Percentiles rank a stretch among this genome's conserved stretches.
Conservation (phyloP, 768 basidiomycete genomes). For the Artomyces pyxidatus region DNA sequence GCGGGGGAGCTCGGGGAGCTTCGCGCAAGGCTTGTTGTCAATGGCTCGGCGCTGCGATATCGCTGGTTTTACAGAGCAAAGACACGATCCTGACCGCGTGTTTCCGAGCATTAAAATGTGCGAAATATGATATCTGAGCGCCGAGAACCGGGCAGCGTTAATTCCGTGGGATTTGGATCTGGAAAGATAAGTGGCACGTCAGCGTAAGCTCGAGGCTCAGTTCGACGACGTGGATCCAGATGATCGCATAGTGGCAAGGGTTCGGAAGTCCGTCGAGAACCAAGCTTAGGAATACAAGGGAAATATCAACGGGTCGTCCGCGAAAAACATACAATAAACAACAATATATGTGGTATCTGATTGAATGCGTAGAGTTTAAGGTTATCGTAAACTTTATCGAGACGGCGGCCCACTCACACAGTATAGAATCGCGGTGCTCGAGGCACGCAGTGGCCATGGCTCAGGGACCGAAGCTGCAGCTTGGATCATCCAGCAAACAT, state of each 20-base stretch:
- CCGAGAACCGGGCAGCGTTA: not conserved
- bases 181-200: not conserved
- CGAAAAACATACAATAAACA: too few species aligned
- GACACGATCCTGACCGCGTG: not conserved
- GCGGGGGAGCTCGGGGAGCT: too few species aligned
- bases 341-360: slow-evolving; percentile 2
- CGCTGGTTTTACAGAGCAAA: not conserved
- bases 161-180: not conserved
- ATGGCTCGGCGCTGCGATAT: not conserved
- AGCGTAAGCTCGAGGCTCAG: not conserved
- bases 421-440: not conserved
- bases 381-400: slow-evolving; percentile 33
- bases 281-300: too few species aligned
- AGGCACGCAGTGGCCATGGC: not conserved
- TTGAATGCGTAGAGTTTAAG: slow-evolving; percentile 18
- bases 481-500: slow-evolving; percentile 71
- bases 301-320: too few species aligned
- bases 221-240: too few species aligned
- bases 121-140: not conserved
- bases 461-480: slow-evolving; percentile 4
- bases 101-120: not conserved
- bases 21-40: too few species aligned
- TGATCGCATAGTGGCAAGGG: too few species aligned
- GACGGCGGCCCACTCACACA: not conserved
- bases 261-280: too few species aligned